Base-by-base conservation (phyloP, 2,329 filamentous ascomycete species). In the Fusarium verticillioides region DNA sequence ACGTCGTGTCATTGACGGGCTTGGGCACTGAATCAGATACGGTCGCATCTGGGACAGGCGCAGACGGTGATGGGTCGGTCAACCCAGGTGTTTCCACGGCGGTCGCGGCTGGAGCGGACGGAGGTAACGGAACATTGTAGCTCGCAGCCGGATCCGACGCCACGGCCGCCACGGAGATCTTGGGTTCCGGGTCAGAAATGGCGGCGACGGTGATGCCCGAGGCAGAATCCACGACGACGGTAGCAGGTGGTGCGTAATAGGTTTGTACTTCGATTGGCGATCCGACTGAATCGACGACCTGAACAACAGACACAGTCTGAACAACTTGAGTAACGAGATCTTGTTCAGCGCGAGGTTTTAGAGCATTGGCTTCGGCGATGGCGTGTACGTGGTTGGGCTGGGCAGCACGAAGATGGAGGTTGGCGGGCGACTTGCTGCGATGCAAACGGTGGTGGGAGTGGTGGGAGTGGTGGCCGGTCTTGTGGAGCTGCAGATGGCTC, bases 261-360 rank as follows among this genome's bases (percentile, higher is more conserved):
- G 87, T 89, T 65, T 84, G 80, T 28, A 85, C 78, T 58, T 82
- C 79, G 50, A 88, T 76, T 54, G 85, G 81, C 34, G 81, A 82
- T 69, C 88, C 88, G 49, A 79, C 77, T 50, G 81, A 80, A 79
- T 89, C 86, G 70, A 89, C 84, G 69, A 87, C 76, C 73, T 89
- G 85, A 62, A 90, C 79, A 78, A 90, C 82, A 32, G 87, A 88
- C 71, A 90, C 80, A 74, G 88, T 90, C 79, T 88, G 84, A 60
- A 89, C 82, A 75, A 90, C 82, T 67, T 82, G 80, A 19, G 83
- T 86, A 75, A 87, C 80, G 75, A 82, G 80, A 44, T 63, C 66
- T 32, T 77, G 59, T 61, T 68, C 72, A 63, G 64, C 70, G 52
- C 61, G 69, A 59, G 72, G 71, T 47, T 66, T 61, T 62, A 69